These are phyloP conservation scores for Polygonum maritimum DNA, from an alignment of 148 eudicot species.

Conservation along the genomic window DNA sequence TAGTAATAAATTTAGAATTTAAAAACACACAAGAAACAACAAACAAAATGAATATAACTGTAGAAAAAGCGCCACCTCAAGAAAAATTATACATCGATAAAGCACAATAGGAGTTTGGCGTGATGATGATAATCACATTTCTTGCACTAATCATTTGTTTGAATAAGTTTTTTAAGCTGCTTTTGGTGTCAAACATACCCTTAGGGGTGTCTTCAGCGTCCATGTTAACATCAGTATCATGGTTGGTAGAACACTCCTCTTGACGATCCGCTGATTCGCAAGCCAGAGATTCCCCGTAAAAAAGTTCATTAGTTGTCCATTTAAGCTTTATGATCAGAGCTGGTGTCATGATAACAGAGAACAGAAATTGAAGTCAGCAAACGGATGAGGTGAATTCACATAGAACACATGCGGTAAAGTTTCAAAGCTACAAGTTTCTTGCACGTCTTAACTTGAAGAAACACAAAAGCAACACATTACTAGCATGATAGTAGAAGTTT, in stretches of 20 bases:
- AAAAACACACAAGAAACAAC: background rate
- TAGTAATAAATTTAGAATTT: background rate
- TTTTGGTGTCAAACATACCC: background rate
- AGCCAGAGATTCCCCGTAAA: background rate
- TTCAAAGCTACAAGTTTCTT: no score
- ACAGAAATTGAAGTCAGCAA: background rate
- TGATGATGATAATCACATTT: background rate
- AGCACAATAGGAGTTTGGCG: background rate
- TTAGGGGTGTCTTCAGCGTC: background rate
- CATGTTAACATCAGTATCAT: constrained; percentile 3
- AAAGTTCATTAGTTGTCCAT: background rate
- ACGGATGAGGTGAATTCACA: background rate
- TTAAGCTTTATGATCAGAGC: background rate
- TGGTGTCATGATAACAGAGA: background rate
- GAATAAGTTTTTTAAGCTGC: background rate
- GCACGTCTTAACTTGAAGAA: no score
- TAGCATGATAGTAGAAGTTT: background rate
- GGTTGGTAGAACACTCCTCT: background rate
- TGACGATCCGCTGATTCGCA: background rate
- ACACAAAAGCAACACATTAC: no score
- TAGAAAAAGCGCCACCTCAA: background rate
- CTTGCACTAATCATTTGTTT: background rate
- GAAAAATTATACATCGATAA: background rate
- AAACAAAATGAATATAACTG: background rate
- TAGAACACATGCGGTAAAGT: background rate